Conservation (phyloP, 2,329 filamentous ascomycete genomes). For the Ascochyta koolunga region DNA sequence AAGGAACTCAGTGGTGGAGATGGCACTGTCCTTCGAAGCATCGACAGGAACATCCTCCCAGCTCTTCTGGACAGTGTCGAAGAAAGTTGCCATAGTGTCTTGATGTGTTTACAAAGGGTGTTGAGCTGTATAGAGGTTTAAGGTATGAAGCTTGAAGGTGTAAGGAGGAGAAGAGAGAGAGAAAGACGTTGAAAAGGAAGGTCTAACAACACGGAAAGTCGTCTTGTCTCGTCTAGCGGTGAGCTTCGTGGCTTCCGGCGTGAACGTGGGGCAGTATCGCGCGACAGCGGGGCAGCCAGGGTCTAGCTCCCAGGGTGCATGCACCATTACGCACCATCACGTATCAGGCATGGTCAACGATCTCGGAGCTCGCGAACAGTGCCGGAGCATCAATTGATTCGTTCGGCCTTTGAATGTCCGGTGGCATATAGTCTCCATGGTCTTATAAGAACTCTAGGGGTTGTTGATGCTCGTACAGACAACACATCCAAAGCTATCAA, state of each 20-base stretch:
- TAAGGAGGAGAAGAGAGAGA: not conserved
- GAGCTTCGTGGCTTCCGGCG: constrained; percentile 19
- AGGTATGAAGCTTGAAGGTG: not conserved
- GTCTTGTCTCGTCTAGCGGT: constrained; percentile 20
- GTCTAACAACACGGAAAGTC: constrained; percentile 11
- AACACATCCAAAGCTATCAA: constrained; percentile 1
- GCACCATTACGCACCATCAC: constrained; percentile 6
- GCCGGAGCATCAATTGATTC: constrained; percentile 10
- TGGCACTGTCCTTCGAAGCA: constrained; percentile 73
- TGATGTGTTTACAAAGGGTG: constrained; percentile 2
- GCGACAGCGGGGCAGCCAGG: constrained; percentile 18
- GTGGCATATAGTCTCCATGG: constrained; percentile 2
- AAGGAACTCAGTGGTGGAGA: constrained; percentile 86
- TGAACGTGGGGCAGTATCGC: constrained; percentile 15
- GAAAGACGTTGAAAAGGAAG: constrained; percentile 2
- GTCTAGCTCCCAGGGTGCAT: constrained; percentile 10
- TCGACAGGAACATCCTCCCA: constrained; percentile 84
- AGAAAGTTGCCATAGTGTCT: constrained; percentile 66
- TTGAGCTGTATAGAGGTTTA: not conserved
- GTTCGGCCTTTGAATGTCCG: constrained; percentile 19
- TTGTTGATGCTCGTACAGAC: not conserved
- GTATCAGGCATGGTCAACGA: constrained; percentile 5
- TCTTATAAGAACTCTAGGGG: constrained; percentile 7
- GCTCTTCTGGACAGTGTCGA: constrained; percentile 82
- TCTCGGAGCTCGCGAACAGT: constrained; percentile 2